phyloP scores from a whole-genome alignment of 2,329 filamentous ascomycete species.

The Venturia carpophila region DNA sequence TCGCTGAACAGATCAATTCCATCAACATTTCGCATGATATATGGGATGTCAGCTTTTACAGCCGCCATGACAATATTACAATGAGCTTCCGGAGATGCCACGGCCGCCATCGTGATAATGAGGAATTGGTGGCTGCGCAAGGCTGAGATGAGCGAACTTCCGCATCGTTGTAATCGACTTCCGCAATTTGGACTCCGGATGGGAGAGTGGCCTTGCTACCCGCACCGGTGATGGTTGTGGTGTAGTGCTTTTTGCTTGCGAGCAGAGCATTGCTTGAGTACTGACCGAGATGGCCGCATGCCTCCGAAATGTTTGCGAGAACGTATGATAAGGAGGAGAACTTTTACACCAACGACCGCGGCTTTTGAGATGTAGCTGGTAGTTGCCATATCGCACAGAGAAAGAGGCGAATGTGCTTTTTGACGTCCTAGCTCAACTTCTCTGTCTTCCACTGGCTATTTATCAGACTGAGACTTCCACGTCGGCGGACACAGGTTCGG shows the following conservation, averaged over 20 bases:
- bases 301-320: conserved; percentile 18
- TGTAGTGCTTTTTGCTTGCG: conserved; percentile 38
- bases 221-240: conserved; percentile 44
- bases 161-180: conserved; percentile 39
- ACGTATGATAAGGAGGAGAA: not conserved
- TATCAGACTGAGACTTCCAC: not conserved
- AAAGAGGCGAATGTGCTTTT: not conserved
- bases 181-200: conserved; percentile 32
- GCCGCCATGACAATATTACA: conserved; percentile 30
- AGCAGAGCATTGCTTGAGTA: conserved; percentile 35
- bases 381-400: not conserved
- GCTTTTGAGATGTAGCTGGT: conserved; percentile 30
- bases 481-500: too few relatives aligned
- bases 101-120: conserved; percentile 33
- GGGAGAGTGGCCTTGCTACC: conserved; percentile 38
- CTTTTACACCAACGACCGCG: conserved; percentile 33
- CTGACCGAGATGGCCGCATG: conserved; percentile 35
- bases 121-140: conserved; percentile 33
- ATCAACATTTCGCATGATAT: conserved; percentile 36
- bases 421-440: not conserved
- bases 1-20: conserved; percentile 26
- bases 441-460: not conserved
- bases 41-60: conserved; percentile 31
- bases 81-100: conserved; percentile 27
- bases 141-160: conserved; percentile 32